phyloP scores from a whole-genome alignment of 1,284 basidiomycete genomes.

The Vanrija pseudolonga region DNA sequence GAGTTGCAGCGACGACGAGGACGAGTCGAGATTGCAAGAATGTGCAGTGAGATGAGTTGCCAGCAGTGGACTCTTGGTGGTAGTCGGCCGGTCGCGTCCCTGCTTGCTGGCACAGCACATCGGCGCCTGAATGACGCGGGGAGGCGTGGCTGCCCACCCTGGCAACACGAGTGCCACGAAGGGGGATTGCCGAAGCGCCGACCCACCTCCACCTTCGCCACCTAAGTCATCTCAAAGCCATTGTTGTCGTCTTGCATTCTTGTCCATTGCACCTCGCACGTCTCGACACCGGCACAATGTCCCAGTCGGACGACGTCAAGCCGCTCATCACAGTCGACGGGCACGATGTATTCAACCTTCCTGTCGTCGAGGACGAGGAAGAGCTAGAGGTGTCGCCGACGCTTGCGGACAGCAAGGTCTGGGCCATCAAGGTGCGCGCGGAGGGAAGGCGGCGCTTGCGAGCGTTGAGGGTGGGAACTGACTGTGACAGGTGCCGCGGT shows the following conservation, averaged over 20 bases:
- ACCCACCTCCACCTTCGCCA: too few species aligned
- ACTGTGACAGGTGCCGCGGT: conserved; percentile 49
- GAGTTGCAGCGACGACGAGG: too few species aligned
- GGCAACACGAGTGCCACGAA: too few species aligned
- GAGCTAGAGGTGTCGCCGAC: conserved; percentile 22
- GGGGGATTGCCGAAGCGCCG: too few species aligned
- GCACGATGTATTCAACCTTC: conserved; percentile 18
- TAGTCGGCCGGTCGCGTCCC: too few species aligned
- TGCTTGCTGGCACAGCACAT: too few species aligned
- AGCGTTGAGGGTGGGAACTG: not conserved
- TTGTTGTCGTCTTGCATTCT: not conserved
- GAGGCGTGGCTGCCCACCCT: too few species aligned
- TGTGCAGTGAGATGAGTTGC: too few species aligned
- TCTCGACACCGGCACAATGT: conserved; percentile 2
- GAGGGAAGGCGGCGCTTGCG: not conserved
- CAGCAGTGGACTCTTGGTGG: too few species aligned
- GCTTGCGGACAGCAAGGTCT: conserved; percentile 30
- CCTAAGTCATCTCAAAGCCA: not conserved
- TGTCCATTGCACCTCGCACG: not conserved
- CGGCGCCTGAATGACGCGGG: too few species aligned
- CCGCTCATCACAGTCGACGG: conserved; percentile 12
- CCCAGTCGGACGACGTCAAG: conserved; percentile 14
- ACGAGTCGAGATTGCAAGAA: too few species aligned
- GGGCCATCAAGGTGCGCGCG: conserved; percentile 36
- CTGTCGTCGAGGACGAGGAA: conserved; percentile 31